These are phyloP conservation scores for Tuber aestivum DNA, from an alignment of 495 filamentous ascomycete genomes.

Conservation along the genomic window DNA sequence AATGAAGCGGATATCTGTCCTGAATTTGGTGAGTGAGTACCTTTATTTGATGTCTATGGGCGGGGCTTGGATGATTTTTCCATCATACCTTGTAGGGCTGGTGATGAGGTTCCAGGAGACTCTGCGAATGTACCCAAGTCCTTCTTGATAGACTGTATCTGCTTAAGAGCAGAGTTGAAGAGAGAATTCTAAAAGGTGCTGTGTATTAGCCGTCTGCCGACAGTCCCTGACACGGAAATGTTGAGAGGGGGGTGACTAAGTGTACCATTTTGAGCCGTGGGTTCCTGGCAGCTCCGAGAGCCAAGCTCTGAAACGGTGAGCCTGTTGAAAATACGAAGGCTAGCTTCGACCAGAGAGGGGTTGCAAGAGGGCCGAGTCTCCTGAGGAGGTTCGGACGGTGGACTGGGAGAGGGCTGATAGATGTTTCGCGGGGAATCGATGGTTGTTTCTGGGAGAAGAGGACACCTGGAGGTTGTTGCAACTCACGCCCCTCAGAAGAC, in stretches of 20 bases:
- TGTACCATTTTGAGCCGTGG: background rate
- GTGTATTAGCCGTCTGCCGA: background rate
- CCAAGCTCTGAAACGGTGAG: background rate
- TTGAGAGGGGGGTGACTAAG: background rate
- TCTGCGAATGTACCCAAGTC: slow-evolving; percentile 71
- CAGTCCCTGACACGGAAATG: background rate
- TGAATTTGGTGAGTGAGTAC: slow-evolving; percentile 3
- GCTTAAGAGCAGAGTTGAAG: slow-evolving; percentile 93
- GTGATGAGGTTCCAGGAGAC: slow-evolving; percentile 55
- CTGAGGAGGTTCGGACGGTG: background rate
- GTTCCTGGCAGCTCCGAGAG: background rate
- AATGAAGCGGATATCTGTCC: slow-evolving; percentile 74
- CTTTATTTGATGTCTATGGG: slow-evolving; percentile 49
- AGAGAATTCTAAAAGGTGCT: slow-evolving; percentile 60
- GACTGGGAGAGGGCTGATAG: background rate
- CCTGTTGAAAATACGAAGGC: background rate
- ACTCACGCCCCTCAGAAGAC: background rate
- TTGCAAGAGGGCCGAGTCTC: background rate
- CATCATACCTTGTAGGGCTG: slow-evolving; percentile 57
- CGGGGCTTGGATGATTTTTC: slow-evolving; percentile 76
- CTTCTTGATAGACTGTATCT: slow-evolving; percentile 77
- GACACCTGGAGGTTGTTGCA: background rate
- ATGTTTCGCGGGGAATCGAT: background rate
- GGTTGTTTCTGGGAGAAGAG: background rate
- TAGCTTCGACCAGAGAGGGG: background rate